Evolutionary conservation across 2,329 filamentous ascomycete species (phyloP).

Genomic region (Orbilia blumenaviensis): DNA sequence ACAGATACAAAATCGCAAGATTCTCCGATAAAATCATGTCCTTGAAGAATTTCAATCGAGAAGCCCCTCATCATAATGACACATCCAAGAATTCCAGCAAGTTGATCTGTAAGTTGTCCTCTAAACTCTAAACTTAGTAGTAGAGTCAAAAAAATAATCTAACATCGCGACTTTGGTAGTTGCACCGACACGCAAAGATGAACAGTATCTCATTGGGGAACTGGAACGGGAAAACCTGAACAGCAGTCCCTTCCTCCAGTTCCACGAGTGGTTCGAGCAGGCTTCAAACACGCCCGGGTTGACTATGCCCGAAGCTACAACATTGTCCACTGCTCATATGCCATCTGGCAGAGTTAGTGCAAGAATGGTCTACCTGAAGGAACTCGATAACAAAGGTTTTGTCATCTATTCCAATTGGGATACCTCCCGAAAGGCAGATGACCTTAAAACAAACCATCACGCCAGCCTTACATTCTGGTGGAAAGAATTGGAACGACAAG

Average conservation of each 20-base stretch:
- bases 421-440: conserved; percentile 74
- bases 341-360: conserved; percentile 85
- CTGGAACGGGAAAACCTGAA: conserved; percentile 72
- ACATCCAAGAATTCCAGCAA: conserved; percentile 55
- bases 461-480: conserved; percentile 91
- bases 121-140: not conserved
- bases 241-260: conserved; percentile 77
- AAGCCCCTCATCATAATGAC: conserved; percentile 38
- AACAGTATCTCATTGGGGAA: conserved; percentile 76
- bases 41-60: conserved; percentile 44
- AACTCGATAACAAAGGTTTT: conserved; percentile 83
- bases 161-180: conserved; percentile 31
- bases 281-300: conserved; percentile 70
- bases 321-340: conserved; percentile 81
- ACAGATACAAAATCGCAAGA: conserved; percentile 43
- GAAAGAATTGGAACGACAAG: conserved; percentile 84
- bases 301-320: conserved; percentile 85
- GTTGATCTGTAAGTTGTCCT: conserved; percentile 59
- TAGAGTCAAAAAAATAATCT: not conserved
- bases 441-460: conserved; percentile 77
- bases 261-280: conserved; percentile 85
- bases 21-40: conserved; percentile 49
- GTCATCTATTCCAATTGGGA: conserved; percentile 94
- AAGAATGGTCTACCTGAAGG: conserved; percentile 92
- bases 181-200: conserved; percentile 71